A percentile compares a stretch with the other conserved stretches of the same genome.
Evolutionary conservation across 192 early-diverging fungal genomes (phyloP).

Genomic region (Entrophospora sp.): DNA sequence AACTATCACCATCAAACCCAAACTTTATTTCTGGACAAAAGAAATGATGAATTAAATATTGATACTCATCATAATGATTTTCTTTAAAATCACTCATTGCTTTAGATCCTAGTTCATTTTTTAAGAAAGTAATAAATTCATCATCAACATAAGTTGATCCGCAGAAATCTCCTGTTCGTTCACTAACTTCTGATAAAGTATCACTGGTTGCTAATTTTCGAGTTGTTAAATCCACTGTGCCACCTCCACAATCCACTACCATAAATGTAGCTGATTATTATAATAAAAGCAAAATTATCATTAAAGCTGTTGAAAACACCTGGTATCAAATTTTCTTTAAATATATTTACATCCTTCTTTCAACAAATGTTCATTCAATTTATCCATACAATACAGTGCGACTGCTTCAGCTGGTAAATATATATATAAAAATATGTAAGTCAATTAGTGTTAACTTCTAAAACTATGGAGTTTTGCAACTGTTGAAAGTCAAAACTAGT

Average conservation of each 20-base stretch:
- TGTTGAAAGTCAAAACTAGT: no score
- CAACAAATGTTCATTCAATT: slow-evolving; percentile 37
- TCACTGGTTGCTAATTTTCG: neutral
- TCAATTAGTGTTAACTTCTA: no score
- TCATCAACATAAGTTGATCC: neutral
- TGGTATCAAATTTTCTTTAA: neutral
- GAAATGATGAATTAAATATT: neutral
- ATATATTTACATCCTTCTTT: slow-evolving; percentile 11
- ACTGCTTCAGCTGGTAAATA: slow-evolving; percentile 41
- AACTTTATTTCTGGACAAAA: neutral
- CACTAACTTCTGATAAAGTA: slow-evolving; percentile 11
- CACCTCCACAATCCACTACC: slow-evolving; percentile 42
- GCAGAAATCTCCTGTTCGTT: neutral
- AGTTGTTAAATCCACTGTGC: slow-evolving; percentile 35
- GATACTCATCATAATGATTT: neutral
- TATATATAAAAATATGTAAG: neutral
- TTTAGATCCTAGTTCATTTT: neutral
- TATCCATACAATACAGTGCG: slow-evolving; percentile 46
- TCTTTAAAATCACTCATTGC: neutral
- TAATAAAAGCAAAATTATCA: neutral
- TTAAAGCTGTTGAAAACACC: no score
- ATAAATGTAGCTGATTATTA: slow-evolving; percentile 22
- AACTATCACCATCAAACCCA: neutral
- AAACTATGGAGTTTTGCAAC: no score
- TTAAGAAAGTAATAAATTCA: neutral